Base-by-base conservation (phyloP, 768 basidiomycete species). In the Trametopsis cervina region DNA sequence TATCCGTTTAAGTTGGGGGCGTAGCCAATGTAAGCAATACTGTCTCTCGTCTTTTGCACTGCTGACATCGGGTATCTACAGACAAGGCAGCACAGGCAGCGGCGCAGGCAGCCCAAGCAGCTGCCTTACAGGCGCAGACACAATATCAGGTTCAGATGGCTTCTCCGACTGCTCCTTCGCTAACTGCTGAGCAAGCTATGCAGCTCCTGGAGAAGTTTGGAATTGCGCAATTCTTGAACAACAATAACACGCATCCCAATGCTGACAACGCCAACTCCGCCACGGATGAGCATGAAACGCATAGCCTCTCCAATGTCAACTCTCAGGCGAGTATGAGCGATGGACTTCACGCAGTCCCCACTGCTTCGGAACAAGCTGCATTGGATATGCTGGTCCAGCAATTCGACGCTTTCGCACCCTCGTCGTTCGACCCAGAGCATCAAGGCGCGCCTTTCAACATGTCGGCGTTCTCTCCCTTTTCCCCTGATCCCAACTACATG, bases 21-120 rank as follows among this genome's bases (percentile, higher is more conserved):
- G 92, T 40, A 90, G 87, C 66, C 91, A 94, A 77, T 91, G 89
- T 91, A 49, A 38, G 81, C 72, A 3, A n/a, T 4, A 4, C 38
- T 55, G 43, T 43, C 33, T 4, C 40, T 20, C 29, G 29, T 33
- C 29, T 33, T 37, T 48, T 12, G 4, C 17, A 4, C 24, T 38
- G 26, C 24, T 52, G 25, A 52, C n/a, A n/a, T n/a, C n/a, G n/a
- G n/a, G n/a, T n/a, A n/a, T n/a, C 37, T 45, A 23, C 52, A 90
- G 89, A 91, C 64, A 92, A 92, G 72, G 89, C 89, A 15, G 89
- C 89, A 4, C 89, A 91, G 62, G 89, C 89, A 2, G 89, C 89
- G 15, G 89, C 88, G 6, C 88, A 89, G 50, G 63, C 68, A n/a
- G 66, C 85, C 6, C 87, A 89, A 61, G 78, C 83, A 12, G 83